A percentile compares a stretch with the other conserved stretches of the same genome.
Evolutionary conservation across 106 monocot species (phyloP).

Genomic region (Phalaenopsis aphrodite): DNA sequence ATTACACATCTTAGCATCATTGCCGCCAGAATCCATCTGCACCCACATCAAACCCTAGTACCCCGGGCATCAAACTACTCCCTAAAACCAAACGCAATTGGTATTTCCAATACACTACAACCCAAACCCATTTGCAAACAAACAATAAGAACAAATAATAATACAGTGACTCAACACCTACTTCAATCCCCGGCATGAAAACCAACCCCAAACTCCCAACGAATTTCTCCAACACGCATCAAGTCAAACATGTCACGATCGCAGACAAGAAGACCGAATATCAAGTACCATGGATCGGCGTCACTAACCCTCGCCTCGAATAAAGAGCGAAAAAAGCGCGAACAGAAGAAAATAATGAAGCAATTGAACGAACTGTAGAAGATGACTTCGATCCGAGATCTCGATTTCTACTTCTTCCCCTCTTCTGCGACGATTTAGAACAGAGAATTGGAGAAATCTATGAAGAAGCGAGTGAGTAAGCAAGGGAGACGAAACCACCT

Average conservation of each 20-base stretch:
- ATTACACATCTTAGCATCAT: conserved; percentile 7
- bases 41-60: neutral
- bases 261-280: neutral
- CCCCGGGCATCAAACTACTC: conserved; percentile 5
- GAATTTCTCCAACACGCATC: neutral
- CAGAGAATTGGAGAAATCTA: neutral
- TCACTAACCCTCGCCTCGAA: neutral
- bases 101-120: neutral
- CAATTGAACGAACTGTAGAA: neutral
- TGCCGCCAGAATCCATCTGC: neutral
- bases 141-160: neutral
- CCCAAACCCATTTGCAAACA: neutral
- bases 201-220: neutral
- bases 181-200: neutral
- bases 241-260: neutral
- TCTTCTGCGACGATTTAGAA: neutral
- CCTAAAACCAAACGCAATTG: neutral
- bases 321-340: neutral
- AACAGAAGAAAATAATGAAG: neutral
- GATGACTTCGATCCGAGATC: neutral
- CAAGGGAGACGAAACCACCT: neutral
- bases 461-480: neutral
- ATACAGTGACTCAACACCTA: neutral
- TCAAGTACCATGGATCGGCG: neutral
- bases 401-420: neutral